Percentiles rank a stretch among this genome's conserved stretches.
Evolutionary conservation across 2,329 filamentous ascomycete species (phyloP).

Genomic region (Calonectria henricotiae): DNA sequence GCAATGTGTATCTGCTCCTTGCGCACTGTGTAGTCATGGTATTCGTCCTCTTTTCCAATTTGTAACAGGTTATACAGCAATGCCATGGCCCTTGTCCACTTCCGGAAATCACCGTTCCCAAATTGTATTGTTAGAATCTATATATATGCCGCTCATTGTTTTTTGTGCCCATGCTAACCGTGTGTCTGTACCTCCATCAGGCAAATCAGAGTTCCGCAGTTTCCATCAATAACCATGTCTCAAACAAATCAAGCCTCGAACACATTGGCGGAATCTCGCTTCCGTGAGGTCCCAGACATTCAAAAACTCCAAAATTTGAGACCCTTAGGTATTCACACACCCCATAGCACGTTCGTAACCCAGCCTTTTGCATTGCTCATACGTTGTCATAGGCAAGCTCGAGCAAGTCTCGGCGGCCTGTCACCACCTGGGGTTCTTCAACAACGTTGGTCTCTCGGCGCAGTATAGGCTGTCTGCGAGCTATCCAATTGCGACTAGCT

Average conservation of each 20-base stretch:
- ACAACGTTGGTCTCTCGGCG: conserved; percentile 62
- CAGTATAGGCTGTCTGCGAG: conserved; percentile 56
- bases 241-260: neutral
- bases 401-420: conserved; percentile 64
- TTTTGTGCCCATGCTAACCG: neutral
- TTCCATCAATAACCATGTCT: neutral
- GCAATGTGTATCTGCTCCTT: neutral
- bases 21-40: neutral
- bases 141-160: neutral
- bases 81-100: neutral
- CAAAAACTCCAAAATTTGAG: neutral
- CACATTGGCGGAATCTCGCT: neutral
- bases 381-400: conserved; percentile 55
- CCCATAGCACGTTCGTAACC: too few species aligned
- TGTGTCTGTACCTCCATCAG: neutral
- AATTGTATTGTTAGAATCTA: neutral
- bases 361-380: neutral
- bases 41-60: neutral
- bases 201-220: neutral
- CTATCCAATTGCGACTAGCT: conserved; percentile 49
- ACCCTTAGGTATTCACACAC: neutral
- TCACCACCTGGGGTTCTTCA: conserved; percentile 62
- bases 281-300: neutral
- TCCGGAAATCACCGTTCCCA: neutral
- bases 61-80: neutral